A percentile compares a stretch with the other conserved stretches of the same genome.
phyloP scores from a whole-genome alignment of 2,329 filamentous ascomycete genomes.

The Aspergillus costaricaensis region DNA sequence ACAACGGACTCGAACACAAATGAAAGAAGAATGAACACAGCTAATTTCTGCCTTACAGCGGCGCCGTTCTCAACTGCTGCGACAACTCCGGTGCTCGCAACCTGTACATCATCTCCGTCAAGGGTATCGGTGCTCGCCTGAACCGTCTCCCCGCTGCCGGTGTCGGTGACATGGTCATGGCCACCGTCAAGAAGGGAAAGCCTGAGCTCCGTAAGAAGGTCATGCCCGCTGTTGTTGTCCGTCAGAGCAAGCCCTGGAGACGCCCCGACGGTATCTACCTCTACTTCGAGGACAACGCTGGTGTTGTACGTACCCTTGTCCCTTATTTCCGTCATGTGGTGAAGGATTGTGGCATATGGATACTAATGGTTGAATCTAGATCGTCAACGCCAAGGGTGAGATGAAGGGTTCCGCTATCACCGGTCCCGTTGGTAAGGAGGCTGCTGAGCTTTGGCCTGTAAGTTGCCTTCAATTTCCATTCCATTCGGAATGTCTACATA shows the following conservation, averaged over 20 bases:
- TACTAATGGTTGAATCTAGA: constrained; percentile 54
- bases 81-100: constrained; percentile 99
- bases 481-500: no score
- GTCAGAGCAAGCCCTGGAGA: constrained; percentile 99
- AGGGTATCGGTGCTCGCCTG: constrained; percentile 95
- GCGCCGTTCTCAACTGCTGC: constrained; percentile 99
- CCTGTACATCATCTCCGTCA: constrained; percentile 99
- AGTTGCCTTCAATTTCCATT: no score
- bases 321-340: background rate
- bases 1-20: constrained; percentile 11
- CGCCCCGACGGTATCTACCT: constrained; percentile 97
- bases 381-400: constrained; percentile 99
- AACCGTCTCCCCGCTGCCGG: constrained; percentile 96
- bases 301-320: constrained; percentile 73
- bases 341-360: background rate
- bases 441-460: constrained; percentile 98
- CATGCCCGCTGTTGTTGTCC: constrained; percentile 98
- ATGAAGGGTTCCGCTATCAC: constrained; percentile 99
- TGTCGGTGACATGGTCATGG: constrained; percentile 99
- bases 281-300: constrained; percentile 99
- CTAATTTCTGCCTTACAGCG: constrained; percentile 57
- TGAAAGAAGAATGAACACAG: constrained; percentile 20
- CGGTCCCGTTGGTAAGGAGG: constrained; percentile 98
- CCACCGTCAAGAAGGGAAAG: constrained; percentile 99
- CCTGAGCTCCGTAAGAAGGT: constrained; percentile 99